Evolutionary conservation across 495 filamentous ascomycete species (phyloP).

Genomic region (Penicillium alfredii): DNA sequence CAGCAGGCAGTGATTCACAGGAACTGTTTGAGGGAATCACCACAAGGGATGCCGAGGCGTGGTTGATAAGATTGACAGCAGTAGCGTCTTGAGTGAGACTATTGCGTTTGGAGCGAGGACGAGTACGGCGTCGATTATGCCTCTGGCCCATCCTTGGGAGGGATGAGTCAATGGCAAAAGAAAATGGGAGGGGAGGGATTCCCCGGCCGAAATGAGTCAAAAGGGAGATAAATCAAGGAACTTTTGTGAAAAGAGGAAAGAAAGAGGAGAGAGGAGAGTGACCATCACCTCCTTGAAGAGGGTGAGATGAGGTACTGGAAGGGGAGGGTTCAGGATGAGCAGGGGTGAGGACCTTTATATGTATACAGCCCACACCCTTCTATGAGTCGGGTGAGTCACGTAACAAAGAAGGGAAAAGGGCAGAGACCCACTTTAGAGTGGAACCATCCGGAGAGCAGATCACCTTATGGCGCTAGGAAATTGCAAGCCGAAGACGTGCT

Average conservation of each 20-base stretch:
- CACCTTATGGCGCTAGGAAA: slow-evolving; percentile 14
- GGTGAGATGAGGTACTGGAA: slow-evolving; percentile 38
- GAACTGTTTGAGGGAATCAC: slow-evolving; percentile 7
- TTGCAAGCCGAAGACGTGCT: slow-evolving; percentile 18
- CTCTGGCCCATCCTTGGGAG: slow-evolving; percentile 40
- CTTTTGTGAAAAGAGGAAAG: slow-evolving; percentile 21
- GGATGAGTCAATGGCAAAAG: neutral
- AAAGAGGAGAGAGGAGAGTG: no score
- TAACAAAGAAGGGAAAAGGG: slow-evolving; percentile 6
- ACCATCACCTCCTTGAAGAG: slow-evolving; percentile 42
- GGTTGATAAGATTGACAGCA: neutral
- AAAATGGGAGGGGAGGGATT: slow-evolving; percentile 3
- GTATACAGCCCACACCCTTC: neutral
- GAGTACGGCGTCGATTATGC: slow-evolving; percentile 45
- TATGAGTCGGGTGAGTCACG: slow-evolving; percentile 19
- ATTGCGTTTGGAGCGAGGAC: slow-evolving; percentile 35
- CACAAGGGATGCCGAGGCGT: slow-evolving; percentile 4
- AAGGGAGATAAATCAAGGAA: slow-evolving; percentile 2
- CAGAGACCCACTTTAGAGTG: slow-evolving; percentile 15
- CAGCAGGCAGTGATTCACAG: slow-evolving; percentile 5
- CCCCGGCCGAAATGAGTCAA: slow-evolving; percentile 7
- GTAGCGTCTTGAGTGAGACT: slow-evolving; percentile 5
- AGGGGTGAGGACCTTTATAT: slow-evolving; percentile 16
- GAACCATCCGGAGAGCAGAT: slow-evolving; percentile 13
- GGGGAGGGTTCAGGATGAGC: slow-evolving; percentile 11